Evolutionary conservation across 345 rosid species (phyloP).

Genomic region (Citrus reticulata): DNA sequence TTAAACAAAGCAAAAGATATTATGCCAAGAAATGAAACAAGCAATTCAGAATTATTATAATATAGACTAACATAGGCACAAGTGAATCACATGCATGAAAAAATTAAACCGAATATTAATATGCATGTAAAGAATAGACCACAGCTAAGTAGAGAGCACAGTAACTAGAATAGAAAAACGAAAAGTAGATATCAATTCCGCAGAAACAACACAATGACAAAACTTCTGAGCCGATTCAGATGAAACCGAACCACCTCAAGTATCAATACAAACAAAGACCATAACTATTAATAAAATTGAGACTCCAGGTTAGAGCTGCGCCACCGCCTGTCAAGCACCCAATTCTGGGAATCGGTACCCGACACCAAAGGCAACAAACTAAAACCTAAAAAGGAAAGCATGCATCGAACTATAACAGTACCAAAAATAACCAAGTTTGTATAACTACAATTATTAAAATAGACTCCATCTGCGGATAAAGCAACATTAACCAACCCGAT

Average conservation of each 20-base stretch:
- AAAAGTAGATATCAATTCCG: not conserved
- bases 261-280: not conserved
- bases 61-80: too few relatives aligned
- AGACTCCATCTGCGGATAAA: not conserved
- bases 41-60: too few relatives aligned
- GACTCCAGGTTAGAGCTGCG: not conserved
- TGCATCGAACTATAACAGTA: not conserved
- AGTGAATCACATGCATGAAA: too few relatives aligned
- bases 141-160: not conserved
- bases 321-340: conserved; percentile 19
- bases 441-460: not conserved
- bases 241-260: not conserved
- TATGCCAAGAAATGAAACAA: too few relatives aligned
- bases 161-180: not conserved
- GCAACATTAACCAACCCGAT: not conserved
- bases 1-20: too few relatives aligned
- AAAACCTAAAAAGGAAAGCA: not conserved
- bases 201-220: conserved; percentile 8
- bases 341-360: not conserved
- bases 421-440: not conserved
- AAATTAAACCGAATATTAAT: too few relatives aligned
- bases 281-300: too few relatives aligned
- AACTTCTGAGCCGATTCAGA: not conserved
- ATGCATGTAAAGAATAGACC: too few relatives aligned
- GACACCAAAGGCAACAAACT: not conserved